Evolutionary conservation across 2,329 filamentous ascomycete species (phyloP).

Genomic region (Metarhizium robertsii): DNA sequence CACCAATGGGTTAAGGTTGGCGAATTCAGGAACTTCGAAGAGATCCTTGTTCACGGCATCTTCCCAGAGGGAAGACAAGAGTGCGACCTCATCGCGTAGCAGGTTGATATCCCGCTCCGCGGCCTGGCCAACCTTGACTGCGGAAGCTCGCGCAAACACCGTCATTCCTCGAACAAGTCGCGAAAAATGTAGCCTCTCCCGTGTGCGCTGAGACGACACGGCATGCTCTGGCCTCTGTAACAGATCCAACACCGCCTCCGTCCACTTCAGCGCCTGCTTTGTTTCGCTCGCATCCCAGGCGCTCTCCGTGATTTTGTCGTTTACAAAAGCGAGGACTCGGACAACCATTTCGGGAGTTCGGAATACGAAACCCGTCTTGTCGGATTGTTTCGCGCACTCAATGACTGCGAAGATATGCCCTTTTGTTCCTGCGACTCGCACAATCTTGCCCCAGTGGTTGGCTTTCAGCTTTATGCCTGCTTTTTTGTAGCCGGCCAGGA

Average conservation of each 20-base stretch:
- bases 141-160: conserved; percentile 19
- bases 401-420: conserved; percentile 37
- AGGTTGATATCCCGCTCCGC: conserved; percentile 15
- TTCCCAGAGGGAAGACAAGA: conserved; percentile 19
- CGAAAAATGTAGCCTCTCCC: conserved; percentile 16
- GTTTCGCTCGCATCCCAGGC: conserved; percentile 26
- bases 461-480: conserved; percentile 28
- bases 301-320: conserved; percentile 29
- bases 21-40: conserved; percentile 13
- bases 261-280: conserved; percentile 33
- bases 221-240: conserved; percentile 34
- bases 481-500: conserved; percentile 41
- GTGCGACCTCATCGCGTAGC: conserved; percentile 20
- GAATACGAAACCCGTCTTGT: conserved; percentile 36
- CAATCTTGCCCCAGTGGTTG: conserved; percentile 27
- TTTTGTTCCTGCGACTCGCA: conserved; percentile 29
- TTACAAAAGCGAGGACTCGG: conserved; percentile 18
- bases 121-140: conserved; percentile 14
- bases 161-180: conserved; percentile 20
- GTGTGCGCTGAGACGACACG: conserved; percentile 7
- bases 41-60: conserved; percentile 11
- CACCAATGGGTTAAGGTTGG: conserved; percentile 13
- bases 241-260: conserved; percentile 39
- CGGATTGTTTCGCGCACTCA: conserved; percentile 37
- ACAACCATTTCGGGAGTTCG: conserved; percentile 28